Evolutionary conservation across 1,139 yeast species (phyloP).

Genomic region (Yamadazyma siamensis): DNA sequence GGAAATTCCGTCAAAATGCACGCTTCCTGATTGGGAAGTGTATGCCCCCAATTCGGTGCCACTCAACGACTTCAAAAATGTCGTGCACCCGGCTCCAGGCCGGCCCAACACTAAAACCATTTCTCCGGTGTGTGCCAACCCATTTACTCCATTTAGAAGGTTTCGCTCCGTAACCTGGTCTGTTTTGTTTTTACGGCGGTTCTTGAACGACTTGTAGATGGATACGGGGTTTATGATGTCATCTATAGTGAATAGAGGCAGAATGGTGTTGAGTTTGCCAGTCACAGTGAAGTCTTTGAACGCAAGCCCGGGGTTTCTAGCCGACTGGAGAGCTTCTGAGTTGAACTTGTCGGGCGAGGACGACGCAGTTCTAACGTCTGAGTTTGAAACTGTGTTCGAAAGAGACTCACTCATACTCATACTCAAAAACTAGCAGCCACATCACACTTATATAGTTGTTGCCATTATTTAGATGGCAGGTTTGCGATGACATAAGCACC

Average conservation of each 20-base stretch:
- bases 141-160: constrained; percentile 39
- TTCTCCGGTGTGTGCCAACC: constrained; percentile 57
- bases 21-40: constrained; percentile 30
- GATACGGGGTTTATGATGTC: constrained; percentile 1
- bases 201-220: no score
- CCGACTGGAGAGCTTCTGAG: no score
- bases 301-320: constrained; percentile 26
- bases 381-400: no score
- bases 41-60: constrained; percentile 3
- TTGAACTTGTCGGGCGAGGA: no score
- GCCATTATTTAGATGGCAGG: no score
- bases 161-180: no score
- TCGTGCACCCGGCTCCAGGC: constrained; percentile 86
- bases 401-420: no score
- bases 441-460: no score
- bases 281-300: constrained; percentile 3
- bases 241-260: constrained; percentile 2
- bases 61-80: constrained; percentile 57
- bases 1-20: constrained; percentile 32
- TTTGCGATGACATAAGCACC: no score
- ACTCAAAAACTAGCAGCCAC: no score
- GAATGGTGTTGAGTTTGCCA: constrained; percentile 3
- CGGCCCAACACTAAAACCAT: constrained; percentile 75
- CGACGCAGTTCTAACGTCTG: no score
- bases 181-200: no score